These are phyloP conservation scores for Ceratobasidium sp. DNA, from an alignment of 1,284 basidiomycete species.

Conservation along the genomic window DNA sequence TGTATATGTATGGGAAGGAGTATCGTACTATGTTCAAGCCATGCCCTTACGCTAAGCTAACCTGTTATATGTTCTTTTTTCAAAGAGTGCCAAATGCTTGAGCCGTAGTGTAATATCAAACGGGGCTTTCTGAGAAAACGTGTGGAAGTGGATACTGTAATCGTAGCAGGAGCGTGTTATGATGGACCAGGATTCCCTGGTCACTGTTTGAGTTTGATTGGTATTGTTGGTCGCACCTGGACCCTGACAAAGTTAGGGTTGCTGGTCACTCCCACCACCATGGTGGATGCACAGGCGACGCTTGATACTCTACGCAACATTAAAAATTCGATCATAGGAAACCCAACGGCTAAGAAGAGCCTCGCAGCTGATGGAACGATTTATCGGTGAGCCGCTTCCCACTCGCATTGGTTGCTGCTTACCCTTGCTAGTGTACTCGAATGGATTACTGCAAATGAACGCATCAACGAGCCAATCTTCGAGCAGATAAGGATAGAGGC, in stretches of 20 bases:
- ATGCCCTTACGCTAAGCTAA: too few relatives aligned
- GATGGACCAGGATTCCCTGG: too few relatives aligned
- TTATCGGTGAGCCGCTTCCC: neutral
- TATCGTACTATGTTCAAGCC: too few relatives aligned
- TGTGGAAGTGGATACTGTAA: too few relatives aligned
- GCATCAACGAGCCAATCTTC: conserved; percentile 6
- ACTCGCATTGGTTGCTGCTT: neutral
- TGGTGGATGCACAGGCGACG: conserved; percentile 30
- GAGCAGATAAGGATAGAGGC: conserved; percentile 29
- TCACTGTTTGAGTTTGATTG: too few relatives aligned
- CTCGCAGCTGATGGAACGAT: conserved; percentile 28
- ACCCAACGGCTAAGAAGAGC: conserved; percentile 15
- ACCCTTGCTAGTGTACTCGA: conserved; percentile 4
- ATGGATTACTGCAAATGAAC: conserved; percentile 26
- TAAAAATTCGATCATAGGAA: conserved; percentile 30
- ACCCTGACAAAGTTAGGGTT: neutral
- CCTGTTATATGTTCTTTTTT: too few relatives aligned
- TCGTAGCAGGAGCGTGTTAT: too few relatives aligned
- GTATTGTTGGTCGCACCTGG: too few relatives aligned
- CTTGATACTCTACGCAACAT: conserved; percentile 23
- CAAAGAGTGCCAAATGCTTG: too few relatives aligned
- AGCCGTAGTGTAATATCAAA: too few relatives aligned
- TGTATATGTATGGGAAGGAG: too few relatives aligned
- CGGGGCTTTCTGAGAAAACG: too few relatives aligned
- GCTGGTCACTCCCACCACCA: conserved; percentile 11